A percentile compares a stretch with the other conserved stretches of the same genome.
Conservation (phyloP, 2,329 filamentous ascomycete species). For the Elsinoe ampelina region DNA sequence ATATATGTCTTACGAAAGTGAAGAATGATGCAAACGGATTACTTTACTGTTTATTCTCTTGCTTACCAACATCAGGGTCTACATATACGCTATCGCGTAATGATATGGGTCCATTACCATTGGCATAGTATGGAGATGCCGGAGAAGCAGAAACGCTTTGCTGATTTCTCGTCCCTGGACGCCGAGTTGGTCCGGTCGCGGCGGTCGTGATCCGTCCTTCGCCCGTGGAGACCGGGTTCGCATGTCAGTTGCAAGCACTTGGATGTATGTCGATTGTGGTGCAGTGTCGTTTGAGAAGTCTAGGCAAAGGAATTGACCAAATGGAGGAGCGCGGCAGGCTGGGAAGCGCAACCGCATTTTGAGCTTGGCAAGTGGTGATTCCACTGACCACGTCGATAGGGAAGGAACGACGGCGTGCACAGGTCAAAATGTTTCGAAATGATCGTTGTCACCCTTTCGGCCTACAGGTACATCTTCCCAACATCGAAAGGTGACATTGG, state of each 20-base stretch:
- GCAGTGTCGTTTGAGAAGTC: background rate
- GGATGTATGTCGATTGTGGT: background rate
- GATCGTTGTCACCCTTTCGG: background rate
- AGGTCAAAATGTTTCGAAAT: background rate
- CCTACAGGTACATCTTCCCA: background rate
- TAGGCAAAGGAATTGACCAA: too few species aligned
- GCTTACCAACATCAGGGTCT: background rate
- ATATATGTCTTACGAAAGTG: background rate
- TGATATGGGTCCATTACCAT: background rate
- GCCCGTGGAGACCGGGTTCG: background rate
- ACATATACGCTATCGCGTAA: background rate
- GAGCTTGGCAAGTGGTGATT: too few species aligned
- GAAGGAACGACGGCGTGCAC: background rate
- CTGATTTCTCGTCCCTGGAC: background rate
- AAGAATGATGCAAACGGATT: background rate
- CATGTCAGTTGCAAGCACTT: background rate
- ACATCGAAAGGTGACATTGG: background rate
- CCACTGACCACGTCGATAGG: too few species aligned
- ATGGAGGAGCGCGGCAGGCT: too few species aligned
- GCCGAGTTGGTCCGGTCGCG: constrained; percentile 3
- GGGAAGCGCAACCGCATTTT: too few species aligned
- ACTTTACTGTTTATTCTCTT: constrained; percentile 2
- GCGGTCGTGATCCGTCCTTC: background rate
- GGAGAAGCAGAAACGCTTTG: background rate
- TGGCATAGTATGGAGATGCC: constrained; percentile 1